Evolutionary conservation across 129 eudicot species (phyloP).

Genomic region (Helichrysum umbraculigerum): DNA sequence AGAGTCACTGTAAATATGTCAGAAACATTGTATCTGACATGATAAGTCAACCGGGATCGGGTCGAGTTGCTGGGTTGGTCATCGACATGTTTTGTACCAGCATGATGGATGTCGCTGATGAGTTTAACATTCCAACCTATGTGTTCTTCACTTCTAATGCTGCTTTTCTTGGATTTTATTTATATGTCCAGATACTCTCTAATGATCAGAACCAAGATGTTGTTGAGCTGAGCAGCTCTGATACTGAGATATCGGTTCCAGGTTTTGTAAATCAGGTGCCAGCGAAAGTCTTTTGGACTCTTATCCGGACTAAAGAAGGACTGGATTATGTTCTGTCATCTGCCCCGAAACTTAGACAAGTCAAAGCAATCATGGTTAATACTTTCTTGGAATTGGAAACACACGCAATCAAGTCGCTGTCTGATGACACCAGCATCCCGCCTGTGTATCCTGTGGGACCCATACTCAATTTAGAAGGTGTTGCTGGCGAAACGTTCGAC

Average conservation of each 20-base stretch:
- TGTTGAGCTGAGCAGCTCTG: constrained; percentile 19
- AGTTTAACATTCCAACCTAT: constrained; percentile 6
- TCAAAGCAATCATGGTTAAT: constrained; percentile 35
- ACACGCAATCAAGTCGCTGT: constrained; percentile 17
- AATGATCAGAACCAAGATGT: constrained; percentile 17
- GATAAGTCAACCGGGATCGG: constrained; percentile 1
- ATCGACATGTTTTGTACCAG: constrained; percentile 17
- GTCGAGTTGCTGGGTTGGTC: constrained; percentile 13
- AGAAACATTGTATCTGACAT: constrained; percentile 17
- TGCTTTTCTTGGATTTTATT: constrained; percentile 20
- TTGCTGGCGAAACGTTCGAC: not conserved
- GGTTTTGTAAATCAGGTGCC: constrained; percentile 32
- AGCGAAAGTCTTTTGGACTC: constrained; percentile 2
- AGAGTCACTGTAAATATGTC: constrained; percentile 30
- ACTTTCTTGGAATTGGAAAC: constrained; percentile 34
- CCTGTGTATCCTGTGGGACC: constrained; percentile 37
- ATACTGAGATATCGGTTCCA: not conserved
- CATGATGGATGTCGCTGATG: constrained; percentile 21
- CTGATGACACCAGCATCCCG: constrained; percentile 19
- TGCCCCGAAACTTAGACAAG: constrained; percentile 10
- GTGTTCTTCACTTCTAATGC: constrained; percentile 20
- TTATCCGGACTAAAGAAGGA: not conserved
- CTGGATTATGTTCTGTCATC: not conserved
- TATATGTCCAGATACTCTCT: constrained; percentile 12
- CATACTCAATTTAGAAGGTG: constrained; percentile 23